Conservation (phyloP, 495 filamentous ascomycete genomes). For the Tuber melanosporum region DNA sequence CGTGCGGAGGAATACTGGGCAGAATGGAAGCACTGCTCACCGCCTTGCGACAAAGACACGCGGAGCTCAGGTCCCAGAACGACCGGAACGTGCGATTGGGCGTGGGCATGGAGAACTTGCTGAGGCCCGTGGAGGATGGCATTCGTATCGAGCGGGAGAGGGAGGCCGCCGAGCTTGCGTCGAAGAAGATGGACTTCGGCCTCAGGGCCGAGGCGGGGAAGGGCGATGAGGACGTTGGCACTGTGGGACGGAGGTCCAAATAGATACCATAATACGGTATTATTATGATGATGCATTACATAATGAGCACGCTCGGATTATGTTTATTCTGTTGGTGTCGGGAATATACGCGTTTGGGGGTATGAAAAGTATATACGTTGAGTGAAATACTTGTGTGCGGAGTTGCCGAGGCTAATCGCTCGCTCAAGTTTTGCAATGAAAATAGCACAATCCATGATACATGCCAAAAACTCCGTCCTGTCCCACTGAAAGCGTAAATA, state of each 20-base stretch:
- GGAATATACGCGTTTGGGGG: neutral
- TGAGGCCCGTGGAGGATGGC: constrained; percentile 40
- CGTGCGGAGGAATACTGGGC: constrained; percentile 20
- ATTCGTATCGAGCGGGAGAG: constrained; percentile 37
- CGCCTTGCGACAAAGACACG: constrained; percentile 34
- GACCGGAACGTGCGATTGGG: constrained; percentile 33
- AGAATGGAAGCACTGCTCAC: constrained; percentile 33
- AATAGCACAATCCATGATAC: neutral
- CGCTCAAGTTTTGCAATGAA: neutral
- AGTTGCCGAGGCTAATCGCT: neutral
- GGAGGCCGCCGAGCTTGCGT: constrained; percentile 31
- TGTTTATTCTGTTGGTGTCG: neutral
- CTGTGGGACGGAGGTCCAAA: constrained; percentile 16
- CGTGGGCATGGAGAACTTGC: constrained; percentile 33
- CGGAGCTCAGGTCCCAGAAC: constrained; percentile 34
- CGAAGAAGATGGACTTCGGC: constrained; percentile 12
- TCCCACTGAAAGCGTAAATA: constrained; percentile 22
- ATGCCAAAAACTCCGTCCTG: constrained; percentile 3
- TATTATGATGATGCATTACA: neutral
- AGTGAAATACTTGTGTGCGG: neutral
- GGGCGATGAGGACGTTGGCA: constrained; percentile 17
- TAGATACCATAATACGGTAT: constrained; percentile 6
- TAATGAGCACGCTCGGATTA: neutral
- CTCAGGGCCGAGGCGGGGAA: constrained; percentile 18
- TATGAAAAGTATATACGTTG: neutral